phyloP scores from a whole-genome alignment of 345 rosid species.

The Arabidopsis suecica region DNA sequence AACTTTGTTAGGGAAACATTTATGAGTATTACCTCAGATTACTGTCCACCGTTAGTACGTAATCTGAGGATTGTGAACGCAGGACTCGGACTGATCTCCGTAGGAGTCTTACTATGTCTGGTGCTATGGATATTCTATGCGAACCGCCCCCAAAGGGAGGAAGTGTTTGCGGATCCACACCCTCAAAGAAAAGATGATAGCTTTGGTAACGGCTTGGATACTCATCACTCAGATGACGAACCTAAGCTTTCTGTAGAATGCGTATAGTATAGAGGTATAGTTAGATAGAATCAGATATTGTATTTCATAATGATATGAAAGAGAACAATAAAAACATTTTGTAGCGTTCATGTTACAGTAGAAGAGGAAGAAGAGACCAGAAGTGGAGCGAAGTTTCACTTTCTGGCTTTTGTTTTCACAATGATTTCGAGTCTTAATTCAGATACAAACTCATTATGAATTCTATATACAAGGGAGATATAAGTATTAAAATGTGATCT shows the following conservation, averaged over 20 bases:
- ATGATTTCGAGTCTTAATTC: not conserved
- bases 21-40: conserved; percentile 64
- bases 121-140: conserved; percentile 89
- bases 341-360: conserved; percentile 35
- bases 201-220: conserved; percentile 23
- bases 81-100: conserved; percentile 84
- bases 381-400: conserved; percentile 47
- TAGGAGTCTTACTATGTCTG: conserved; percentile 87
- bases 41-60: conserved; percentile 79
- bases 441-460: conserved; percentile 4
- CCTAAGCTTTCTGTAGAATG: conserved; percentile 33
- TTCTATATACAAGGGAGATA: not conserved
- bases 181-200: conserved; percentile 18
- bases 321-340: conserved; percentile 17
- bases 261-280: conserved; percentile 40
- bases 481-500: conserved; percentile 11
- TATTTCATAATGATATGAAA: conserved; percentile 31
- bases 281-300: conserved; percentile 40
- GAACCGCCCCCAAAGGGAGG: conserved; percentile 99
- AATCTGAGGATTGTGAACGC: conserved; percentile 74
- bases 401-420: conserved; percentile 30
- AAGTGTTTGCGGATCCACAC: conserved; percentile 70
- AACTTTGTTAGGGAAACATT: conserved; percentile 83
- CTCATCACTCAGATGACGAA: conserved; percentile 25
- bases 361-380: conserved; percentile 27